A percentile compares a stretch with the other conserved stretches of the same genome.
These are phyloP conservation scores for Lactarius hengduanensis DNA, from an alignment of 768 basidiomycete species.

Conservation along the genomic window DNA sequence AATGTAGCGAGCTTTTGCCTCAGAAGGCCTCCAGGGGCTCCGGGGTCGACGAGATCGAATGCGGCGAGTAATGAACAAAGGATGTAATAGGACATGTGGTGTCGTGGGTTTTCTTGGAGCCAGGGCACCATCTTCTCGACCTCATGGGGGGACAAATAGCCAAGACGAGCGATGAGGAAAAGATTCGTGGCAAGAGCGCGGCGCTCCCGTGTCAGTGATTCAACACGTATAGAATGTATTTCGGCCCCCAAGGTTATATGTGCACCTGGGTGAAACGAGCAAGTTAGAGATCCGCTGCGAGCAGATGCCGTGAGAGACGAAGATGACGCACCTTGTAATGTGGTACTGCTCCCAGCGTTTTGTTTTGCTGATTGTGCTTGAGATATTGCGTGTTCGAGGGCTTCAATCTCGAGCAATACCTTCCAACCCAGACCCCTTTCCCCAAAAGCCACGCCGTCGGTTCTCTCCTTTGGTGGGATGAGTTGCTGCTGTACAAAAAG, in stretches of 20 bases:
- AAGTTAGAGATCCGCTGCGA: background rate
- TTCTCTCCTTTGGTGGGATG: constrained; percentile 39
- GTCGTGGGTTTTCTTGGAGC: constrained; percentile 62
- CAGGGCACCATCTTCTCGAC: constrained; percentile 67
- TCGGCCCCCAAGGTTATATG: constrained; percentile 59
- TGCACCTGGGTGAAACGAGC: constrained; percentile 35
- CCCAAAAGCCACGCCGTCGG: constrained; percentile 31
- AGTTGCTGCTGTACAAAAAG: constrained; percentile 58
- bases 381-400: constrained; percentile 50
- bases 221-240: constrained; percentile 63
- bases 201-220: constrained; percentile 74
- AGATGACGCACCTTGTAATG: constrained; percentile 51
- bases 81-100: constrained; percentile 67
- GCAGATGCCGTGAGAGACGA: background rate
- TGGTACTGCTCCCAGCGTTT: constrained; percentile 60
- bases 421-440: constrained; percentile 50
- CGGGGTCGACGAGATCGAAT: constrained; percentile 65
- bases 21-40: constrained; percentile 42
- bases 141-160: constrained; percentile 58
- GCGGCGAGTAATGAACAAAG: constrained; percentile 62
- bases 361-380: constrained; percentile 58
- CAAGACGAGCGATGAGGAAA: constrained; percentile 60
- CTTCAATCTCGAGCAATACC: constrained; percentile 64
- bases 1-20: constrained; percentile 52
- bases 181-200: constrained; percentile 63